Base-by-base conservation (phyloP, 306 rosid genomes). In the Lagenaria siceraria region DNA sequence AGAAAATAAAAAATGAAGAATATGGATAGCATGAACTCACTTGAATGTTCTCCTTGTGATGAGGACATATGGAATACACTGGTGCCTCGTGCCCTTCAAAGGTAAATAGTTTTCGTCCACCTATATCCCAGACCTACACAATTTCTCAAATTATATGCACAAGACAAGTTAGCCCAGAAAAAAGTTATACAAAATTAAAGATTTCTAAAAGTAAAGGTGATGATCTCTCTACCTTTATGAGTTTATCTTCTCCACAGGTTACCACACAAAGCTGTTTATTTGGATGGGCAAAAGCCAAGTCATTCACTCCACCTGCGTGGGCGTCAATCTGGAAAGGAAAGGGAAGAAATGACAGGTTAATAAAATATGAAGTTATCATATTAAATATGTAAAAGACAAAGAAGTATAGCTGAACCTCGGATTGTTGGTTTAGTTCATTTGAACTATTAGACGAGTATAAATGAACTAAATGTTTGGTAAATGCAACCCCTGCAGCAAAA, bases 41-140 rank as follows among this genome's bases (percentile, higher is more conserved):
- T 95, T 93, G 93, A 81, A 91, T 87, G 80, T 27, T 87, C 86
- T 91, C 97, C 85, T 89, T 91, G 84, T 93, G 93, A 84, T 91
- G 97, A 88, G 98, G 97, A 83, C 97, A 93, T 75, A 93, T 78
- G 60, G 97, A 93, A 86, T 89, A 91, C 27, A 93, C 93, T 4
- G 97, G 91, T 38, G 98, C 93, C 24, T 86, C 96, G 1, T 93
- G 97, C 82, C 98, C 98, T 81, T 86, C 97, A 81, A 93, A 93
- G 82, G 77, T 82, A 79, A 81, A 91, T 69, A 91, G 81, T 58
- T 62, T 89, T 33, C 87, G 85, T 75, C 97, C 98, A 6, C 66
- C 82, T 71, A 85, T 72, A 68, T 93, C 96, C 98, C 98, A 93
- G 62, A 93, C 98, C 98, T 93, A 80, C 77, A 70, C 80, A 76